Base-by-base conservation (phyloP, 805 yeast genomes). In the Schizosaccharomyces lindneri region DNA sequence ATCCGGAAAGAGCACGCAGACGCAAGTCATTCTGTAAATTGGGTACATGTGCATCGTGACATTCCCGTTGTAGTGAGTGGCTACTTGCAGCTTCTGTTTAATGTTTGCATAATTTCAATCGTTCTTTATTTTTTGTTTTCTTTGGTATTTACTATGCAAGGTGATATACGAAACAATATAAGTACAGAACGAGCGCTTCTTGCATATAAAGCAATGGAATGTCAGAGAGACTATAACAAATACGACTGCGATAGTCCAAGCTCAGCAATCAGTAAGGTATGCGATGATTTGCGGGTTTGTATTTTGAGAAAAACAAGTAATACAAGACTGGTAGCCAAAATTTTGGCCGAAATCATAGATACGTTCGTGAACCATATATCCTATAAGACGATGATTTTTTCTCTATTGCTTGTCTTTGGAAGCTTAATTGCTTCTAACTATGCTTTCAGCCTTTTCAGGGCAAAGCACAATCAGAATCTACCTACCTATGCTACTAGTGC, bases 311-410 rank as follows among this genome's bases (percentile, higher is more conserved):
- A 87, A 64, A 89, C 95, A 9, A 77, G 78, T 3, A 71, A 70
- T 0, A 85, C 90, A 0, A 77, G 76, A 64, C 77, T 87, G 62
- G 81, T 88, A 59, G 94, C 94, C 0, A 88, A 83, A 68, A 83
- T 90, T 0, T 76, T 87, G 66, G 95, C 94, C 1, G 90, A 84
- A 64, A 84, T 86, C 6, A 73, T 87, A 57, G 85, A 87, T 70
- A 81, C 88, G 1, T 87, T 87, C 67, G 72, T 85, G 27, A 79
- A 77, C 63, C 84, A 86, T 1, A 82, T 87, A 48, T 79, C 83
- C 41, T 78, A 85, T 79, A 83, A 85, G 69, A 75, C 88, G 3
- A 75, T 85, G 68, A 64, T 65, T 24, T 59, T 59, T 59, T 21
- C 31, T 4, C n/a, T 59, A n/a, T 17, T 59, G 4, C 55, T 59